phyloP scores from a whole-genome alignment of 371 early-diverging fungal species.

The Zychaea mexicana region DNA sequence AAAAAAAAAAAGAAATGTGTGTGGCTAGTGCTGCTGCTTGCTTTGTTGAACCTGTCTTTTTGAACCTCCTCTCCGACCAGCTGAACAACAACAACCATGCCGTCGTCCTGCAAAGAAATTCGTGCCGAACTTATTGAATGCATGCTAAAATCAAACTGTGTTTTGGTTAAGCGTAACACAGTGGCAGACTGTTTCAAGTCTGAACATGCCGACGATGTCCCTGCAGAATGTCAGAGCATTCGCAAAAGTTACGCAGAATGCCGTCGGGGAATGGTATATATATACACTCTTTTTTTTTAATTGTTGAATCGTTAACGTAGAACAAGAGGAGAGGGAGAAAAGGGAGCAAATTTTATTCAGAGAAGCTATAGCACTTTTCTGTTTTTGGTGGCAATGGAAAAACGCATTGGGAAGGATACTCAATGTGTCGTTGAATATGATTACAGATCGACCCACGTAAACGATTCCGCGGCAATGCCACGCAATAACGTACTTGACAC shows the following conservation, averaged over 20 bases:
- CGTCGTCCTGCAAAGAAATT: constrained; percentile 70
- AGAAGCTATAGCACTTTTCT: too few relatives aligned
- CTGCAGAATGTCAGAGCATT: constrained; percentile 65
- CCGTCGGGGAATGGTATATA: constrained; percentile 67
- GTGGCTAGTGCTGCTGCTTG: too few relatives aligned
- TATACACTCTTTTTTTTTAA: background rate
- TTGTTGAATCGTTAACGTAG: background rate
- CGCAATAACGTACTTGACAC: constrained; percentile 32
- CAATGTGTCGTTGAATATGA: too few relatives aligned
- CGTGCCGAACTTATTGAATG: constrained; percentile 72
- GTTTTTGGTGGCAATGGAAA: background rate
- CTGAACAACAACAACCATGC: constrained; percentile 39
- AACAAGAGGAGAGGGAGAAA: background rate
- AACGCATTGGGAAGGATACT: too few relatives aligned
- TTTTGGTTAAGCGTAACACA: constrained; percentile 62
- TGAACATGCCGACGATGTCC: constrained; percentile 63
- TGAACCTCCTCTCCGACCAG: background rate
- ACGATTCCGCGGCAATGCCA: constrained; percentile 52
- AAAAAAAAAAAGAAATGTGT: too few relatives aligned
- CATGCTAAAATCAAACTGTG: constrained; percentile 74
- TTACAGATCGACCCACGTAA: constrained; percentile 51
- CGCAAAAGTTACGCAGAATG: constrained; percentile 73
- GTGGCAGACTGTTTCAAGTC: constrained; percentile 68
- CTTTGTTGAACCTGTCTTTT: too few relatives aligned
- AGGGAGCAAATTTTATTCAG: background rate